Percentiles rank a stretch among this genome's conserved stretches.
Conservation (phyloP, 345 rosid genomes). For the Moringa oleifera region DNA sequence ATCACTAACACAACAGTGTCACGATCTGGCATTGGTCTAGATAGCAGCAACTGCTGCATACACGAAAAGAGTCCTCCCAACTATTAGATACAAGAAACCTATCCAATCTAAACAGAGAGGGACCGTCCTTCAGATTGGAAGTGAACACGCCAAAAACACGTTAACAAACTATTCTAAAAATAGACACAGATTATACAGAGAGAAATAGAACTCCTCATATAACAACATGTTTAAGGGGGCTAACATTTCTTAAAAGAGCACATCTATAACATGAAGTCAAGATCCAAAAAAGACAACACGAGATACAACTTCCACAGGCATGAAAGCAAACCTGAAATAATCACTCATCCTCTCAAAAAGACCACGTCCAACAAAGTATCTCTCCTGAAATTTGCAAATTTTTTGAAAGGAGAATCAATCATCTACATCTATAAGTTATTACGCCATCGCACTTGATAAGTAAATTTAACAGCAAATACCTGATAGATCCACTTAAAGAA, state of each 20-base stretch:
- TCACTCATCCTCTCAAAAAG: constrained; percentile 81
- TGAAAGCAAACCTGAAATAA: constrained; percentile 67
- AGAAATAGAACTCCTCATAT: too few relatives aligned
- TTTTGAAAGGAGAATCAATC: constrained; percentile 11
- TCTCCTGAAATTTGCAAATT: constrained; percentile 57
- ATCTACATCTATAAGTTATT: constrained; percentile 10
- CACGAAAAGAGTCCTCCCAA: too few relatives aligned
- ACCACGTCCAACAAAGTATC: constrained; percentile 96
- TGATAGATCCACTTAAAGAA: constrained; percentile 98
- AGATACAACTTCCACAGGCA: constrained; percentile 3
- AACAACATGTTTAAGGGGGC: not conserved
- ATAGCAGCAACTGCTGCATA: too few relatives aligned
- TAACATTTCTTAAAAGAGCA: not conserved
- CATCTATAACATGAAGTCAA: not conserved
- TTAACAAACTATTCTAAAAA: too few relatives aligned
- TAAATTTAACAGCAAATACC: constrained; percentile 39
- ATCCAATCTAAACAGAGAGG: too few relatives aligned
- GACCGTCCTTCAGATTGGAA: too few relatives aligned
- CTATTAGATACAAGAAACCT: too few relatives aligned
- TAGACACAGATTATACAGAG: too few relatives aligned
- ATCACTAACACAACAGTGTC: too few relatives aligned
- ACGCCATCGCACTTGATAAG: constrained; percentile 7
- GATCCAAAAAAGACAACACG: too few relatives aligned
- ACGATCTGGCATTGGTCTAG: too few relatives aligned
- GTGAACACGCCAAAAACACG: too few relatives aligned